phyloP scores from a whole-genome alignment of 352 stramenopile genomes.

The Phytophthora gonapodyides region DNA sequence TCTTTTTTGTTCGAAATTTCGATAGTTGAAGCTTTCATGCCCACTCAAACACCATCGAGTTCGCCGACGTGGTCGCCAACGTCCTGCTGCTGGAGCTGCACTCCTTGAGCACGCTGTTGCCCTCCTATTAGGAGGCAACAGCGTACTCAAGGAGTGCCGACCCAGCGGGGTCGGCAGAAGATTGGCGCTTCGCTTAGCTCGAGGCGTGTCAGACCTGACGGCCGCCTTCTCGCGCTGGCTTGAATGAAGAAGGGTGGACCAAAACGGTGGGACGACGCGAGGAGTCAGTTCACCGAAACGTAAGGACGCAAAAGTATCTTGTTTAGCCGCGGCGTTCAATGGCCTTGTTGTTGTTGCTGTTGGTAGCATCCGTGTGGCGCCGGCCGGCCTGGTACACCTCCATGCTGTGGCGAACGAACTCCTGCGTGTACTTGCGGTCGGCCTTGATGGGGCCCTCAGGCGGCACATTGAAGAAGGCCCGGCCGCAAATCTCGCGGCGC shows the following conservation, averaged over 20 bases:
- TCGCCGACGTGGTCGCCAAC: too few relatives aligned
- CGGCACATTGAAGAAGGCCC: conserved; percentile 54
- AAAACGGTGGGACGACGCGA: conserved; percentile 12
- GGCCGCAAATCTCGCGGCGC: conserved; percentile 47
- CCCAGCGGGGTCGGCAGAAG: too few relatives aligned
- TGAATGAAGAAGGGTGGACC: conserved; percentile 13
- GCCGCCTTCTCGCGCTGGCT: conserved; percentile 7
- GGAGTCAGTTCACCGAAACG: conserved; percentile 9
- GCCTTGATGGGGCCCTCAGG: conserved; percentile 53
- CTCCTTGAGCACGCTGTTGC: too few relatives aligned
- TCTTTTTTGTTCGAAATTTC: too few relatives aligned
- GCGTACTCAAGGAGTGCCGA: neutral
- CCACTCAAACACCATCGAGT: too few relatives aligned
- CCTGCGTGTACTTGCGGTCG: conserved; percentile 65
- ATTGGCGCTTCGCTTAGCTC: too few relatives aligned
- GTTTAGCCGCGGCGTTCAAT: conserved; percentile 7
- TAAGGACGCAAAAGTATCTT: conserved; percentile 14
- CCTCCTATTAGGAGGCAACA: too few relatives aligned
- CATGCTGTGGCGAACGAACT: conserved; percentile 67
- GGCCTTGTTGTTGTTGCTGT: conserved; percentile 6
- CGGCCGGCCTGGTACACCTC: conserved; percentile 45
- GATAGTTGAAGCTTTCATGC: too few relatives aligned
- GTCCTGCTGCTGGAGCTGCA: too few relatives aligned
- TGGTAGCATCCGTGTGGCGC: conserved; percentile 16
- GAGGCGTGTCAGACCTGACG: neutral